Conservation (phyloP, 768 basidiomycete genomes). For the Lentinus tigrinus region DNA sequence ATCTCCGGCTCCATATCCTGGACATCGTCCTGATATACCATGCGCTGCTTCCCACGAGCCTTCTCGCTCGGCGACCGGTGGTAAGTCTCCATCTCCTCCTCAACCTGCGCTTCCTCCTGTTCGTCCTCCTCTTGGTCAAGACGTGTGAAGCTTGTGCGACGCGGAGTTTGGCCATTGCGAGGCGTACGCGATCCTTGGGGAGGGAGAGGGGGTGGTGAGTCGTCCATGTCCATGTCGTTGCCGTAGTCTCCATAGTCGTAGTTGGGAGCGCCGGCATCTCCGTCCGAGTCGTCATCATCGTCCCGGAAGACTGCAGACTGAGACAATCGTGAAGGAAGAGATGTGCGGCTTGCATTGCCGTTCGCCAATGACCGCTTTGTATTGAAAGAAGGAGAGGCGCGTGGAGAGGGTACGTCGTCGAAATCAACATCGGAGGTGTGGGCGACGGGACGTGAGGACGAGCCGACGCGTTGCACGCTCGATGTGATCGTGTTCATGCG, state of each 20-base stretch:
- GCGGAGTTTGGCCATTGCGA: constrained; percentile 1
- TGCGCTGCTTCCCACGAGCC: constrained; percentile 28
- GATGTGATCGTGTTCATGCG: constrained; percentile 28
- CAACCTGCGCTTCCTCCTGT: constrained; percentile 37
- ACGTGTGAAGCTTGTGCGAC: constrained; percentile 41
- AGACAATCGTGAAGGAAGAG: constrained; percentile 25
- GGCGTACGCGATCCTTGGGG: background rate
- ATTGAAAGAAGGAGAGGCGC: constrained; percentile 21
- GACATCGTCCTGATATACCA: constrained; percentile 25
- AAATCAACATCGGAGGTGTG: constrained; percentile 34
- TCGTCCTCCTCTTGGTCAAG: constrained; percentile 47
- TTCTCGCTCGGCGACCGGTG: constrained; percentile 15
- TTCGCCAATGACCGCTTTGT: constrained; percentile 22
- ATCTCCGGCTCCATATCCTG: constrained; percentile 43
- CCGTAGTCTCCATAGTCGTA: constrained; percentile 19
- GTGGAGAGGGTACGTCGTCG: constrained; percentile 35
- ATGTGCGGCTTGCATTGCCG: constrained; percentile 6
- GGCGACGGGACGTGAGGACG: constrained; percentile 29
- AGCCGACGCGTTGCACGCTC: constrained; percentile 31
- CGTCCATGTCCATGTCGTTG: constrained; percentile 14
- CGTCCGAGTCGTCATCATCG: constrained; percentile 10
- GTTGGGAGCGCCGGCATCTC: constrained; percentile 5
- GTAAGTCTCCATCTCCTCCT: constrained; percentile 10
- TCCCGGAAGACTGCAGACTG: constrained; percentile 13
- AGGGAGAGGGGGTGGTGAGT: background rate